Evolutionary conservation across 345 rosid genomes (phyloP).

Genomic region (Garcia nutans): DNA sequence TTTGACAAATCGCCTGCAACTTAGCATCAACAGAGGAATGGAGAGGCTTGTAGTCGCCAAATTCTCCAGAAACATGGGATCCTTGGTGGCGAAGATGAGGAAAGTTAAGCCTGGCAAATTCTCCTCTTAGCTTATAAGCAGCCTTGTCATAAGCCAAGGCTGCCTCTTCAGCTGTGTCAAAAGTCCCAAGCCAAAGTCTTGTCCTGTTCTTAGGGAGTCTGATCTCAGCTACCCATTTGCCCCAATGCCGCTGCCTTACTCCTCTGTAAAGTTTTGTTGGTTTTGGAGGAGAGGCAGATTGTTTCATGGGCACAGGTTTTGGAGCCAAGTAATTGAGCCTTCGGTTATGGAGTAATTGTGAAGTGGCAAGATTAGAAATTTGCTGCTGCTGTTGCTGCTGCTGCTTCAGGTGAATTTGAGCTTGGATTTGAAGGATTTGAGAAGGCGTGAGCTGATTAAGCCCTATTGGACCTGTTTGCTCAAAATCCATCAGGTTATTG

Average conservation of each 20-base stretch:
- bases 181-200: slow-evolving; percentile 93
- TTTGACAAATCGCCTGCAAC: slow-evolving; percentile 72
- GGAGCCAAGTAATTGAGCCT: slow-evolving; percentile 39
- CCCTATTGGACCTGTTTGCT: slow-evolving; percentile 45
- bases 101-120: slow-evolving; percentile 77
- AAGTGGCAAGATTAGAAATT: slow-evolving; percentile 10
- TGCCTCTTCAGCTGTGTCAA: slow-evolving; percentile 82
- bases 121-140: slow-evolving; percentile 78
- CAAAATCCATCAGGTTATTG: slow-evolving; percentile 27
- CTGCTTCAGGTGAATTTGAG: slow-evolving; percentile 47
- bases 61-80: slow-evolving; percentile 54
- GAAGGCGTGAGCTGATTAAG: slow-evolving; percentile 59
- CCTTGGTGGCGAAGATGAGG: slow-evolving; percentile 55
- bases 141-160: slow-evolving; percentile 89
- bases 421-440: slow-evolving; percentile 73
- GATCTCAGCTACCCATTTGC: slow-evolving; percentile 95
- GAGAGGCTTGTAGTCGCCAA: slow-evolving; percentile 67
- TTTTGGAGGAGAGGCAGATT: slow-evolving; percentile 34
- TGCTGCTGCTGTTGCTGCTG: slow-evolving; percentile 15
- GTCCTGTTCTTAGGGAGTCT: slow-evolving; percentile 87
- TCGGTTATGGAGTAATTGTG: slow-evolving; percentile 22
- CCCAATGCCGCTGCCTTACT: slow-evolving; percentile 96
- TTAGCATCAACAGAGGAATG: slow-evolving; percentile 82
- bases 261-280: slow-evolving; percentile 74
- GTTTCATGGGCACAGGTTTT: slow-evolving; percentile 69